Percentiles rank a stretch among this genome's conserved stretches.
Conservation (phyloP, 306 rosid genomes). For the Abrus pulchellus region DNA sequence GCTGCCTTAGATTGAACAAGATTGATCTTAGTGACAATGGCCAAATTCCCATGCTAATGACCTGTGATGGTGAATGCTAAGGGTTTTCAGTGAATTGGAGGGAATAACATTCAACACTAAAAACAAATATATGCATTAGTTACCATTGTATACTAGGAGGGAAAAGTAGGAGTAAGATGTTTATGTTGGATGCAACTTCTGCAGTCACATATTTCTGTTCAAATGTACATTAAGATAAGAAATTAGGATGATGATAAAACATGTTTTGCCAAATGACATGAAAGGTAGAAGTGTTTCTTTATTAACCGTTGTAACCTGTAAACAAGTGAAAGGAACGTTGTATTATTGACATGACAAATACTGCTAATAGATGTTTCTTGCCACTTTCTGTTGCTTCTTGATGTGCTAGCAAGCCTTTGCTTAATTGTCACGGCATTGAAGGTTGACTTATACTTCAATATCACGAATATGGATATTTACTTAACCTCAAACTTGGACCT, state of each 20-base stretch:
- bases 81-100: slow-evolving; percentile 29
- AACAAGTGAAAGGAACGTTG: slow-evolving; percentile 18
- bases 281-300: background rate
- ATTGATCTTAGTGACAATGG: slow-evolving; percentile 78
- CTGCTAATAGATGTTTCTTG: background rate
- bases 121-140: slow-evolving; percentile 10
- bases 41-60: slow-evolving; percentile 75
- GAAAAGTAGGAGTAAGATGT: slow-evolving; percentile 2
- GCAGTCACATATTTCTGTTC: background rate
- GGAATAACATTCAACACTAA: slow-evolving; percentile 26
- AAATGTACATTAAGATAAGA: slow-evolving; percentile 27
- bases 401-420: background rate
- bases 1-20: slow-evolving; percentile 92
- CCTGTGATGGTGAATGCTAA: slow-evolving; percentile 58
- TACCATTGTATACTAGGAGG: slow-evolving; percentile 4
- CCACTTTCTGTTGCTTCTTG: slow-evolving; percentile 3
- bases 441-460: background rate
- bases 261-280: slow-evolving; percentile 10
- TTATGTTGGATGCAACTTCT: slow-evolving; percentile 25
- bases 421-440: background rate
- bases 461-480: background rate
- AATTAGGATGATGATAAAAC: background rate
- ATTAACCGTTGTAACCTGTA: slow-evolving; percentile 34
- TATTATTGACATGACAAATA: slow-evolving; percentile 25
- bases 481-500: background rate